Base-by-base conservation (phyloP, 164 flowering plant species). In the Kingdonia uniflora region DNA sequence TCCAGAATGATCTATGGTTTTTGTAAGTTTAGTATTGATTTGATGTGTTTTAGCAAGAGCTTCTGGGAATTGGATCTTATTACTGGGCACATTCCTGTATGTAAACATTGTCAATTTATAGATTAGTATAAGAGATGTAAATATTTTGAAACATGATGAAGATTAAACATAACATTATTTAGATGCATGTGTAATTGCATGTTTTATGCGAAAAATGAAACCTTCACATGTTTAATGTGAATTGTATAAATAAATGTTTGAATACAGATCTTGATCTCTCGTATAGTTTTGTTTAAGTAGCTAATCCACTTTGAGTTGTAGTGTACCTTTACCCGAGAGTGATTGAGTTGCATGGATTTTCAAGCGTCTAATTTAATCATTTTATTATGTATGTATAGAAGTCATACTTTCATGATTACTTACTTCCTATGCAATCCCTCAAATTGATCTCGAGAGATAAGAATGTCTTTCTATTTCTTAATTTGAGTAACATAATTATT, bases 401-500 rank as follows among this genome's bases (percentile, higher is more conserved):
- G 37, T 53, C 65, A 41, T 54, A 50, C 57, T 49, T 63, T 64
- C 51, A 70, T 61, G 71, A 67, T 65, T 58, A 55, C 57, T 57
- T 64, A 57, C 55, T 63, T 51, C 67, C 55, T 47, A 54, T 73
- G 69, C 71, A 54, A 55, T 29, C 57, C 55, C 57, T 66, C 65
- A 6, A 66, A 53, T 49, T 64, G 71, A 58, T 29, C 57, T 29
- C 64, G 52, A 54, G 64, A 70, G 76, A 71, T 75, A 74, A 69
- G 70, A 57, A 52, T 58, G 59, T 59, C 29, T 59, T 38, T 41
- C 26, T 61, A 61, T 14, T 59, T n/a, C 26, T 42, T 61, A 6
- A 54, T 17, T 2, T 37, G 8, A 5, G 21, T 48, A 42, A 2
- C 59, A 45, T 15, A 52, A 20, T 45, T 40, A 26, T 39, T 26